These are phyloP conservation scores for Rhizoctonia solani DNA, from an alignment of 1,284 basidiomycete species.

Conservation along the genomic window DNA sequence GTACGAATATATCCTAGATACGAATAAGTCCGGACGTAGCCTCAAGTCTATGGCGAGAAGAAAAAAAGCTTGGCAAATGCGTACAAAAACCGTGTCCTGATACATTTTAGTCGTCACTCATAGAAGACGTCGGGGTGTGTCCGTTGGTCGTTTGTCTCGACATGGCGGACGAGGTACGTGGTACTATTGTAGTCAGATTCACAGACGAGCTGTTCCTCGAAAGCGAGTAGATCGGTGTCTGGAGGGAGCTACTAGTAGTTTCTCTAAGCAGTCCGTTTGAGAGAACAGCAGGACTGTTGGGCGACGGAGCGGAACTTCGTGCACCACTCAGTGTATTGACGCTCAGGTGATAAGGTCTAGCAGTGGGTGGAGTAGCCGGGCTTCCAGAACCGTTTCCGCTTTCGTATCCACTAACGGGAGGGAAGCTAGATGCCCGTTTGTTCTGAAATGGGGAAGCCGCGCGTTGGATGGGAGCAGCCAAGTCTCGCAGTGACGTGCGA, in stretches of 20 bases:
- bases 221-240: constrained; percentile 32
- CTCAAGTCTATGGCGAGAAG: not conserved
- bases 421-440: constrained; percentile 29
- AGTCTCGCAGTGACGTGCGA: constrained; percentile 28
- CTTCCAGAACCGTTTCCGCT: not conserved
- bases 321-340: constrained; percentile 17
- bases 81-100: not conserved
- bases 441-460: constrained; percentile 32
- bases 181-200: constrained; percentile 39
- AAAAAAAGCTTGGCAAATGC: not conserved
- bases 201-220: constrained; percentile 40
- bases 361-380: constrained; percentile 8
- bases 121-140: constrained; percentile 22
- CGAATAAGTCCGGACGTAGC: not conserved
- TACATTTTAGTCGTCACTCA: not conserved
- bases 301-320: constrained; percentile 29
- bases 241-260: constrained; percentile 14
- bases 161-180: constrained; percentile 34
- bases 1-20: not conserved
- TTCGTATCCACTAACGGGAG: not conserved
- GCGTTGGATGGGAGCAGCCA: constrained; percentile 15
- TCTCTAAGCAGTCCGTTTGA: constrained; percentile 4
- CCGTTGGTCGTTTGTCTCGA: constrained; percentile 15
- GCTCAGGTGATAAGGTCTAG: constrained; percentile 20
- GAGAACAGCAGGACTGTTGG: constrained; percentile 17